These are phyloP conservation scores for Pichia phayaonensis DNA, from an alignment of 805 yeast genomes.

Conservation along the genomic window DNA sequence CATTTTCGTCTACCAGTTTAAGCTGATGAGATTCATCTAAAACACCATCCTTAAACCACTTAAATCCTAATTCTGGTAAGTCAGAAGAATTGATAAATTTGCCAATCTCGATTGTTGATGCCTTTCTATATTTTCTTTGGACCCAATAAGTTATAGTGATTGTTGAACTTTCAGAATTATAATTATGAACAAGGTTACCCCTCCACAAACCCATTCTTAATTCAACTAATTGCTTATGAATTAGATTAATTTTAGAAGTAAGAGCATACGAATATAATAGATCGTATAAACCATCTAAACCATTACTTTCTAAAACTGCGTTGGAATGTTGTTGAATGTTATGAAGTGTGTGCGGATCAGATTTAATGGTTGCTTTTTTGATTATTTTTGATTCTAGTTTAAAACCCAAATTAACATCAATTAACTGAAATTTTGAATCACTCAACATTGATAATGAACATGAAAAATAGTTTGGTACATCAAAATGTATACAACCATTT, in stretches of 20 bases:
- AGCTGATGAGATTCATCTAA: constrained; percentile 17
- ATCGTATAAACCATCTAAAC: constrained; percentile 47
- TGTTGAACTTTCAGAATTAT: constrained; percentile 44
- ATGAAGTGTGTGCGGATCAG: constrained; percentile 28
- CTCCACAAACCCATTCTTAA: constrained; percentile 50
- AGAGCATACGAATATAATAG: constrained; percentile 52
- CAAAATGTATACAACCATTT: constrained; percentile 70
- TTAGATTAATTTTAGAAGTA: constrained; percentile 54
- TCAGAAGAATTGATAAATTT: constrained; percentile 35
- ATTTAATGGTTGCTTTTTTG: constrained; percentile 20
- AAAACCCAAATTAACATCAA: constrained; percentile 65
- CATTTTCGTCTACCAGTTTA: constrained; percentile 26
- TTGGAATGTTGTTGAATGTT: constrained; percentile 53
- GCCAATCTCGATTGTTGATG: constrained; percentile 55
- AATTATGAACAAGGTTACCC: constrained; percentile 50
- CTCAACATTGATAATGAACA: constrained; percentile 70
- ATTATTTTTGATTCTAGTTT: constrained; percentile 32
- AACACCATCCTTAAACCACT: constrained; percentile 57
- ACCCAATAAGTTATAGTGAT: constrained; percentile 63
- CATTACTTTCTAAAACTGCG: constrained; percentile 36
- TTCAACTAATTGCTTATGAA: constrained; percentile 49
- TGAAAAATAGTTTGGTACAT: constrained; percentile 57
- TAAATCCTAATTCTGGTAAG: constrained; percentile 32
- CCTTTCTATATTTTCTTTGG: constrained; percentile 35
- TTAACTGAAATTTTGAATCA: constrained; percentile 66